These are phyloP conservation scores for Alternaria sp. DNA, from an alignment of 2,329 filamentous ascomycete genomes.

Conservation along the genomic window DNA sequence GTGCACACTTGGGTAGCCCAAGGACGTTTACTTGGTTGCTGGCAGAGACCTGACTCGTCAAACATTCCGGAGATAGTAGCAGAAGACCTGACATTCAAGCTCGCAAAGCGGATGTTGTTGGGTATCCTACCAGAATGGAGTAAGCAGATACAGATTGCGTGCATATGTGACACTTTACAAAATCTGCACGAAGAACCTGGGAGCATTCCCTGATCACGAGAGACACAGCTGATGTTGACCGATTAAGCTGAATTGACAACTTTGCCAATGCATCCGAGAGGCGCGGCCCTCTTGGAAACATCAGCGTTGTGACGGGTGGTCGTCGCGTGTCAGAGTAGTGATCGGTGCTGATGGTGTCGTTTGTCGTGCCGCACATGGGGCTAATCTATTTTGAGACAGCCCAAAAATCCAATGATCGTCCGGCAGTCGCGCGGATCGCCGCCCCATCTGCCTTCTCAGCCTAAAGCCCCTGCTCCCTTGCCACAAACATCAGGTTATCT, in stretches of 20 bases:
- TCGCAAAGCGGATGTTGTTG: not conserved
- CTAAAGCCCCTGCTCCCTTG: constrained; percentile 7
- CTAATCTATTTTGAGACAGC: constrained; percentile 31
- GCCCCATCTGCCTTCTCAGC: constrained; percentile 7
- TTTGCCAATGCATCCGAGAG: constrained; percentile 1
- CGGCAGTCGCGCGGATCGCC: constrained; percentile 11
- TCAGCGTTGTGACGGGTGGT: constrained; percentile 12
- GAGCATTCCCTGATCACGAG: not conserved
- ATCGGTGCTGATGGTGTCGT: constrained; percentile 27
- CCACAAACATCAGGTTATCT: constrained; percentile 15
- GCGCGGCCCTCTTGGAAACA: constrained; percentile 1
- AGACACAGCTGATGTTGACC: not conserved
- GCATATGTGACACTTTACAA: not conserved
- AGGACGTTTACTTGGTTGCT: not conserved
- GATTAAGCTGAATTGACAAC: constrained; percentile 1
- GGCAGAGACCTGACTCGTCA: not conserved
- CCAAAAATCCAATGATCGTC: constrained; percentile 19
- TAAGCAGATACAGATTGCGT: constrained; percentile 10
- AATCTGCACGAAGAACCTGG: not conserved
- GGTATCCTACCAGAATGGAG: not conserved
- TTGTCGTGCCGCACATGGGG: constrained; percentile 18
- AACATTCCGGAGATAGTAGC: not conserved
- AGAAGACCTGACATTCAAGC: not conserved
- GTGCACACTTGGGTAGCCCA: not conserved
- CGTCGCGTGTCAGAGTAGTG: constrained; percentile 16